Evolutionary conservation across 2,329 filamentous ascomycete genomes (phyloP).

Genomic region (Alternaria sp.): DNA sequence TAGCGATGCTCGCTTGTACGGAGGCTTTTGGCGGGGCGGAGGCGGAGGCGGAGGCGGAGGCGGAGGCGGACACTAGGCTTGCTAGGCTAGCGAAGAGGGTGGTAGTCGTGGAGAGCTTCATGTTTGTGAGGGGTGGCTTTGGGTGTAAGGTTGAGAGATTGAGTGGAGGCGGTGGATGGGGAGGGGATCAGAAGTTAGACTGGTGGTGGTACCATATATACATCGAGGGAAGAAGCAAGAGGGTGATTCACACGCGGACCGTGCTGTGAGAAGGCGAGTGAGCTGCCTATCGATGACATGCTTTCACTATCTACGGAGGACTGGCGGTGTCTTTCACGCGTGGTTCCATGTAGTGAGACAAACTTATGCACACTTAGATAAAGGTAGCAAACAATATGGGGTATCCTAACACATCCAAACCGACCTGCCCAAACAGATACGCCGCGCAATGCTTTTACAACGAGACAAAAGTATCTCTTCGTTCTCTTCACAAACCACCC

Average conservation of each 20-base stretch:
- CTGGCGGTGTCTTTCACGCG: not conserved
- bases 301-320: not conserved
- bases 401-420: conserved; percentile 6
- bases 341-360: not conserved
- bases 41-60: not conserved
- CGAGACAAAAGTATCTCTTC: not conserved
- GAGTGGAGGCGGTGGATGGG: not conserved
- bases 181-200: not conserved
- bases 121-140: not conserved
- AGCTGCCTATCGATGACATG: not conserved
- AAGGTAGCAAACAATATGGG: not conserved
- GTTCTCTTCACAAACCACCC: not conserved
- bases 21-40: not conserved
- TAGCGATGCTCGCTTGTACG: not conserved
- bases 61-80: not conserved
- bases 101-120: not conserved
- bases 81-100: not conserved
- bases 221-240: not conserved
- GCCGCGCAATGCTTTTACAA: not conserved
- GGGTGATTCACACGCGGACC: not conserved
- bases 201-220: not conserved
- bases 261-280: not conserved
- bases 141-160: not conserved
- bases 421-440: not conserved
- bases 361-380: not conserved